These are phyloP conservation scores for Scopulariopsis brevicaulis DNA, from an alignment of 2,329 filamentous ascomycete genomes.

Conservation along the genomic window DNA sequence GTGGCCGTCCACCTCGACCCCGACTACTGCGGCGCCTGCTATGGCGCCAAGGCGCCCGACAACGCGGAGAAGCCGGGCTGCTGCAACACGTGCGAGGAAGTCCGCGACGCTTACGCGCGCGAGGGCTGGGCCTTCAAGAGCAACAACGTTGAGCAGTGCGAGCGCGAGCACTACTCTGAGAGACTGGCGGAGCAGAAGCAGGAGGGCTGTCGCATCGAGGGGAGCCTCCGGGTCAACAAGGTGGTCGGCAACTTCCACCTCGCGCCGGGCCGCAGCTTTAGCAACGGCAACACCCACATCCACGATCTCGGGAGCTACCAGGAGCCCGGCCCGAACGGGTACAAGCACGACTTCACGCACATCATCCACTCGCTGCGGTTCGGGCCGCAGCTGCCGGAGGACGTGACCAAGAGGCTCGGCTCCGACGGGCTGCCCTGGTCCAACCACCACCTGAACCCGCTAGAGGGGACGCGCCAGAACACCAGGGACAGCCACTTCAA, in stretches of 20 bases:
- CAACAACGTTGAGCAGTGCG: conserved; percentile 88
- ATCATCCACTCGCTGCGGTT: conserved; percentile 82
- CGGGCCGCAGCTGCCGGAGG: conserved; percentile 77
- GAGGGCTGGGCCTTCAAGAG: conserved; percentile 90
- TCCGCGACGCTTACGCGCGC: conserved; percentile 83
- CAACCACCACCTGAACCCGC: conserved; percentile 83
- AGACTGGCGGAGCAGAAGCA: conserved; percentile 76
- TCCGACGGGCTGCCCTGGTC: conserved; percentile 52
- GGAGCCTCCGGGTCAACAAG: conserved; percentile 90
- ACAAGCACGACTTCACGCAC: conserved; percentile 80
- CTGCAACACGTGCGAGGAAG: conserved; percentile 95
- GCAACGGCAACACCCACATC: conserved; percentile 91
- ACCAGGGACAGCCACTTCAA: conserved; percentile 81
- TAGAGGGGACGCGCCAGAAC: conserved; percentile 68
- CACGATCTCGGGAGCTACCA: conserved; percentile 97
- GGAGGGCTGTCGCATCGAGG: conserved; percentile 92
- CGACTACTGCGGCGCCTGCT: conserved; percentile 87
- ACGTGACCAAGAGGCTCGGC: conserved; percentile 49
- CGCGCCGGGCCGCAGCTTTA: conserved; percentile 91
- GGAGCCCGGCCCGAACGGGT: conserved; percentile 40
- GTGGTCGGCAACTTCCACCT: conserved; percentile 98
- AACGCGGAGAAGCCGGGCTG: conserved; percentile 73
- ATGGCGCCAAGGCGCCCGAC: conserved; percentile 65
- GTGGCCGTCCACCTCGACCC: conserved; percentile 72
- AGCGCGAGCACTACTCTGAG: conserved; percentile 87